Percentiles rank a stretch among this genome's conserved stretches.
Conservation (phyloP, 2,329 filamentous ascomycete genomes). For the Coleophoma eucalyptorum region DNA sequence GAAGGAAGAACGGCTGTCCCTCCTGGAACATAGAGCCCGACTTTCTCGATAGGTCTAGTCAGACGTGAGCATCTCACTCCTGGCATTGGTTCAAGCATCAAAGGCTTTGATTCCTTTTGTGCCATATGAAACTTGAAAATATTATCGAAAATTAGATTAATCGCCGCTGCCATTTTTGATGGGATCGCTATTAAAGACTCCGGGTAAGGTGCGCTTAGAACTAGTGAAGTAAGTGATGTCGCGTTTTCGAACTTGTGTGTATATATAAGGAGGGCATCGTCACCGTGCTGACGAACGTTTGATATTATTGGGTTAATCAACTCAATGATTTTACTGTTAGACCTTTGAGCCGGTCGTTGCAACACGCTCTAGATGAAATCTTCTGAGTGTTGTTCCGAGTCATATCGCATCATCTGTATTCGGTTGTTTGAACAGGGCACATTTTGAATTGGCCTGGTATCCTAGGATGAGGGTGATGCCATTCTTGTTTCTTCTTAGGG, state of each 20-base stretch:
- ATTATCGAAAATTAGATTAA: conserved; percentile 90
- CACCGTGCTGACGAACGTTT: conserved; percentile 77
- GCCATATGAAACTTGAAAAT: conserved; percentile 92
- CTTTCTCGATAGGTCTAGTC: conserved; percentile 84
- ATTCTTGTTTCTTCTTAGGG: too few species aligned
- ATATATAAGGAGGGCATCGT: conserved; percentile 84
- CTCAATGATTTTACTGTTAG: conserved; percentile 87
- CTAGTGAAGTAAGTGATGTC: conserved; percentile 82
- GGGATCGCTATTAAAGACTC: conserved; percentile 79
- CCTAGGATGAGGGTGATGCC: too few species aligned
- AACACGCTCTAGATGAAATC: conserved; percentile 70
- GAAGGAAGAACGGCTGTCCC: conserved; percentile 96
- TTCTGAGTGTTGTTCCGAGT: too few species aligned
- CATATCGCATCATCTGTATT: too few species aligned
- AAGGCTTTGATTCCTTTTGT: conserved; percentile 77
- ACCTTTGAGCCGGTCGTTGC: conserved; percentile 88
- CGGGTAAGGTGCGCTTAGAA: conserved; percentile 86
- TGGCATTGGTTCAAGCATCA: conserved; percentile 95
- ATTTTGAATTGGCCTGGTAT: too few species aligned
- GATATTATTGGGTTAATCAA: conserved; percentile 91
- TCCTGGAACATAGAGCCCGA: conserved; percentile 92
- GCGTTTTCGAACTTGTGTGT: conserved; percentile 99
- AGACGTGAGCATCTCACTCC: conserved; percentile 94
- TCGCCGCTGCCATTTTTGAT: conserved; percentile 82
- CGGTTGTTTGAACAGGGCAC: too few species aligned